These are phyloP conservation scores for Verticillium nubilum DNA, from an alignment of 2,329 filamentous ascomycete genomes.

Conservation along the genomic window DNA sequence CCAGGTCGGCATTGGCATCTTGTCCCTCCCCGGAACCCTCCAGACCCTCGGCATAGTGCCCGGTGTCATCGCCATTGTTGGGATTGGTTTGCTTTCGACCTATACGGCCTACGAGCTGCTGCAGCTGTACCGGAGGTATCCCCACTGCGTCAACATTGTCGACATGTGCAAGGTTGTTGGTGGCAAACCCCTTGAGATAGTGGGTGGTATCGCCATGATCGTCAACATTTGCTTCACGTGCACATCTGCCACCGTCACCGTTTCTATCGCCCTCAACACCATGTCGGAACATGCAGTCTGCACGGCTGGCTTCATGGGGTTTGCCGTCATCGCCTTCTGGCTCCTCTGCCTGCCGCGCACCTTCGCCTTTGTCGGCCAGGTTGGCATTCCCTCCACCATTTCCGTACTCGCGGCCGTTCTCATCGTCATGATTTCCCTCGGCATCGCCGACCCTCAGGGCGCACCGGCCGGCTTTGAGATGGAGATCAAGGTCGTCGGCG, in stretches of 20 bases:
- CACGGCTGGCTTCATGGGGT: conserved; percentile 60
- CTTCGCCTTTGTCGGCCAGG: conserved; percentile 37
- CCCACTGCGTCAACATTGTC: conserved; percentile 64
- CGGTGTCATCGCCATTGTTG: conserved; percentile 62
- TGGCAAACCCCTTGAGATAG: conserved; percentile 18
- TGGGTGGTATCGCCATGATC: conserved; percentile 54
- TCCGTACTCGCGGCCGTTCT: conserved; percentile 27
- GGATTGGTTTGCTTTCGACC: conserved; percentile 59
- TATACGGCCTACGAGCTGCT: conserved; percentile 45
- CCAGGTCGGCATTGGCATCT: conserved; percentile 35
- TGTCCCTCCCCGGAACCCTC: conserved; percentile 69
- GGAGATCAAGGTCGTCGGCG: conserved; percentile 15
- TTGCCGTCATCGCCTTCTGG: conserved; percentile 58
- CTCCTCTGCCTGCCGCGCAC: conserved; percentile 62
- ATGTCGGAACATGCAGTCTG: conserved; percentile 57
- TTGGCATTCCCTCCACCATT: conserved; percentile 25
- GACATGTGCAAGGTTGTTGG: conserved; percentile 58
- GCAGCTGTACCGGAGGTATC: conserved; percentile 64
- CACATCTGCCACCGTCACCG: conserved; percentile 60
- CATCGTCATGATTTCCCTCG: conserved; percentile 30
- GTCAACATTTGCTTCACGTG: conserved; percentile 69
- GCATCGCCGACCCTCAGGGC: conserved; percentile 19
- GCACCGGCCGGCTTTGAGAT: conserved; percentile 21
- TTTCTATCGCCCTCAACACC: conserved; percentile 64
- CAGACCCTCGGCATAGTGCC: conserved; percentile 63